These are phyloP conservation scores for Ogataea wickerhamii DNA, from an alignment of 805 yeast genomes.

Conservation along the genomic window DNA sequence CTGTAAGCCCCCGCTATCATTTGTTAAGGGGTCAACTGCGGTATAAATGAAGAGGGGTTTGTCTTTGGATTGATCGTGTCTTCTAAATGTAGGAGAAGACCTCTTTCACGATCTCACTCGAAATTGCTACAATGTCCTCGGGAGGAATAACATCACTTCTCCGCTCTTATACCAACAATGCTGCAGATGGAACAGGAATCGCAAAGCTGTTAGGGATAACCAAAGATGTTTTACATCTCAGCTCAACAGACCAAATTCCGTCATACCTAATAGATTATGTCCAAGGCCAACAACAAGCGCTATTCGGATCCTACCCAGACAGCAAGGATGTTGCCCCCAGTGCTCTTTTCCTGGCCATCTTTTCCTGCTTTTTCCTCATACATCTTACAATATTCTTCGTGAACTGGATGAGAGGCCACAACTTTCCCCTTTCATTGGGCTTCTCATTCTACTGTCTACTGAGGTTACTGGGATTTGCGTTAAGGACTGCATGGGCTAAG, in stretches of 20 bases:
- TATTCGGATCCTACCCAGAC: constrained; percentile 65
- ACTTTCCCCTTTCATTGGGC: constrained; percentile 52
- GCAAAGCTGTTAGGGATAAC: constrained; percentile 31
- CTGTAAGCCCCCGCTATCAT: too few relatives aligned
- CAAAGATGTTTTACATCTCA: constrained; percentile 23
- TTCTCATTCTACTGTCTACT: constrained; percentile 50
- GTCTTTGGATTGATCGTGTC: too few relatives aligned
- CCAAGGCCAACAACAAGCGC: constrained; percentile 39
- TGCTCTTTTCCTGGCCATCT: constrained; percentile 53
- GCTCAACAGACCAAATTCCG: constrained; percentile 35
- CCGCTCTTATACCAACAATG: constrained; percentile 34
- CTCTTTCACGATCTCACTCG: too few relatives aligned
- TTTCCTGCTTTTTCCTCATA: constrained; percentile 43
- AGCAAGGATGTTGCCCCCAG: constrained; percentile 55
- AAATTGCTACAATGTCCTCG: constrained; percentile 12
- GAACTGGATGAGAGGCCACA: constrained; percentile 54
- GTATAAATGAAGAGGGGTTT: too few relatives aligned
- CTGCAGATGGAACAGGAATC: constrained; percentile 51
- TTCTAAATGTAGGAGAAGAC: too few relatives aligned
- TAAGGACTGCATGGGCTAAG: constrained; percentile 59
- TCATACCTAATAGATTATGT: constrained; percentile 34
- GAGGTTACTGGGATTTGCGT: constrained; percentile 55
- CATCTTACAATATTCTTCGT: constrained; percentile 45
- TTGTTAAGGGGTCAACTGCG: too few relatives aligned
- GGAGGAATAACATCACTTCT: constrained; percentile 21